These are phyloP conservation scores for Metarhizium sp. DNA, from an alignment of 2,329 filamentous ascomycete genomes.

Conservation along the genomic window DNA sequence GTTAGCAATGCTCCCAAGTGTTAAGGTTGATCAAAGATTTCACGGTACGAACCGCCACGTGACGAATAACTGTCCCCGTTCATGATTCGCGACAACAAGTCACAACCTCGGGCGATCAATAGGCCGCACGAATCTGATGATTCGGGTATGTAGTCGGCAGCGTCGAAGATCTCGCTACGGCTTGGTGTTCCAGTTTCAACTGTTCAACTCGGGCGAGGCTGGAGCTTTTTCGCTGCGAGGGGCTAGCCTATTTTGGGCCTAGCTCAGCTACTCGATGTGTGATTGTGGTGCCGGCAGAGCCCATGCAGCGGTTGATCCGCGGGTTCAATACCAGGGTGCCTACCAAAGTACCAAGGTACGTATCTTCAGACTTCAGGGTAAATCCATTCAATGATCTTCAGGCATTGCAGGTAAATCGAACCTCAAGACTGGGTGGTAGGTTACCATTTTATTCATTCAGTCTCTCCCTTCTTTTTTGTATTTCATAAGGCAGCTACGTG, in stretches of 20 bases:
- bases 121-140: conserved; percentile 4
- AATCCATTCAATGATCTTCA: not conserved
- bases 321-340: not conserved
- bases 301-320: not conserved
- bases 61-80: conserved; percentile 79
- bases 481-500: not conserved
- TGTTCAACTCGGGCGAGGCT: conserved; percentile 25
- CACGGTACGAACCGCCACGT: conserved; percentile 37
- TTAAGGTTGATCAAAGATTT: conserved; percentile 7
- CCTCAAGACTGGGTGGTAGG: too few relatives aligned
- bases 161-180: not conserved
- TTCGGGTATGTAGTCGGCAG: conserved; percentile 1
- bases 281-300: not conserved
- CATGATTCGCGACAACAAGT: conserved; percentile 41
- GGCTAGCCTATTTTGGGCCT: conserved; percentile 18
- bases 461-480: not conserved
- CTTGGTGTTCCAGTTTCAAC: conserved; percentile 12
- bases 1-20: conserved; percentile 1
- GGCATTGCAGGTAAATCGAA: too few relatives aligned
- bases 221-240: conserved; percentile 32
- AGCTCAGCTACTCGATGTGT: conserved; percentile 6
- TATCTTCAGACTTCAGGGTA: not conserved
- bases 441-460: not conserved
- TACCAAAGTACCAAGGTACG: not conserved
- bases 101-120: conserved; percentile 7